Conservation (phyloP, 2,329 filamentous ascomycete genomes). For the Trichoderma afroharzianum region DNA sequence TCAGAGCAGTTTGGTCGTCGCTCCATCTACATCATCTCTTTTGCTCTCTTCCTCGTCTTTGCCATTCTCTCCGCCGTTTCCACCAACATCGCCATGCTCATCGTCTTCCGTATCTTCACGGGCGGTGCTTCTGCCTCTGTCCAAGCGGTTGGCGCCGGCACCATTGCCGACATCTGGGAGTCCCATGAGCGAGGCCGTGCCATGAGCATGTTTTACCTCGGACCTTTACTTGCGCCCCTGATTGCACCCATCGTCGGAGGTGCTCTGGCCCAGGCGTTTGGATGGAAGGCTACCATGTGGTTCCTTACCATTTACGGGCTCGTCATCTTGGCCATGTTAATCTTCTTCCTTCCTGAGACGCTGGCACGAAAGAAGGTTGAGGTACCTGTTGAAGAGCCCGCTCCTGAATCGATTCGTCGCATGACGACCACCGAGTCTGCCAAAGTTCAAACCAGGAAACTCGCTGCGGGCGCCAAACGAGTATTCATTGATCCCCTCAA, state of each 20-base stretch:
- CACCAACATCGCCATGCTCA: constrained; percentile 69
- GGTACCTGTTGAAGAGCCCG: background rate
- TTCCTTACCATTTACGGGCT: constrained; percentile 70
- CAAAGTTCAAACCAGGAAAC: constrained; percentile 51
- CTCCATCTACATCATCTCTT: constrained; percentile 74
- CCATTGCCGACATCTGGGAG: constrained; percentile 79
- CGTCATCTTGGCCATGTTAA: constrained; percentile 50
- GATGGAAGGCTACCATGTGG: constrained; percentile 77
- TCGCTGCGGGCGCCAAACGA: constrained; percentile 52
- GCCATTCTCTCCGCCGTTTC: constrained; percentile 66
- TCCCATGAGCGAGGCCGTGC: constrained; percentile 66
- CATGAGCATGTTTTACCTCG: constrained; percentile 82
- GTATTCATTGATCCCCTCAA: constrained; percentile 68
- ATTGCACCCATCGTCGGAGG: constrained; percentile 76
- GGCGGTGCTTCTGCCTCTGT: constrained; percentile 78
- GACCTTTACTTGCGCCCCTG: constrained; percentile 70
- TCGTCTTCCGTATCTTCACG: constrained; percentile 68
- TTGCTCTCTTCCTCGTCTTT: constrained; percentile 68
- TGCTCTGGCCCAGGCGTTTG: constrained; percentile 61
- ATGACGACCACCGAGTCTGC: constrained; percentile 62
- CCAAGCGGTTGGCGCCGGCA: constrained; percentile 78
- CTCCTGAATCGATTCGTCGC: constrained; percentile 33
- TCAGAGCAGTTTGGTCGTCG: constrained; percentile 70
- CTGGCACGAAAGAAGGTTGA: constrained; percentile 39
- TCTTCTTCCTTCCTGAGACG: constrained; percentile 65